These are phyloP conservation scores for Vigna nakashimae DNA, from an alignment of 306 rosid species.

Conservation along the genomic window DNA sequence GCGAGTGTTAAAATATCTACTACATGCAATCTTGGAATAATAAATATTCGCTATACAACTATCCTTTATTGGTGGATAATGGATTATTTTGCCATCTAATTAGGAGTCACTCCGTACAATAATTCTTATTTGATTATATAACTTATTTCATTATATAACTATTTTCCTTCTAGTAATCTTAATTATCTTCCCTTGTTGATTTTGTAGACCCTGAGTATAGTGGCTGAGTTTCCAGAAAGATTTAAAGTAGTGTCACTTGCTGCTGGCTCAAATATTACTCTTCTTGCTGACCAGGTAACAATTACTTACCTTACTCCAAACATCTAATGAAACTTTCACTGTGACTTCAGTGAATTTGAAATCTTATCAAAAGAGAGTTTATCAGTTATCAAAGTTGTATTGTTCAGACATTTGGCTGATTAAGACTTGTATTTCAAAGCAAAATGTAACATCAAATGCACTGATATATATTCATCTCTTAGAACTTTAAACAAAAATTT, in stretches of 20 bases:
- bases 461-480: background rate
- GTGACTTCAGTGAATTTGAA: background rate
- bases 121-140: too few relatives aligned
- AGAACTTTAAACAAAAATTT: background rate
- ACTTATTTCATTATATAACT: too few relatives aligned
- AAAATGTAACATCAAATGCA: too few relatives aligned
- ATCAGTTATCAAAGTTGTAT: background rate
- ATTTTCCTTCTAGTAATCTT: background rate
- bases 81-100: too few relatives aligned
- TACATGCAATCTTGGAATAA: accelerated
- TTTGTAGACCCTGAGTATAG: constrained; percentile 86
- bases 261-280: constrained; percentile 92
- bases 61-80: too few relatives aligned
- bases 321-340: background rate
- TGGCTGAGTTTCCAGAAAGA: constrained; percentile 93
- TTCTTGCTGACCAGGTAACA: constrained; percentile 94
- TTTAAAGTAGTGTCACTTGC: constrained; percentile 91
- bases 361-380: background rate
- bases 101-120: too few relatives aligned
- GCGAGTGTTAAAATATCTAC: too few relatives aligned
- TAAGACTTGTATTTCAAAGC: too few relatives aligned
- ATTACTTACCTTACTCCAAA: background rate
- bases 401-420: too few relatives aligned
- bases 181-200: constrained; percentile 30
- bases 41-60: too few relatives aligned